Percentiles rank a stretch among this genome's conserved stretches.
phyloP scores from a whole-genome alignment of 306 rosid genomes.

The Senna tora region DNA sequence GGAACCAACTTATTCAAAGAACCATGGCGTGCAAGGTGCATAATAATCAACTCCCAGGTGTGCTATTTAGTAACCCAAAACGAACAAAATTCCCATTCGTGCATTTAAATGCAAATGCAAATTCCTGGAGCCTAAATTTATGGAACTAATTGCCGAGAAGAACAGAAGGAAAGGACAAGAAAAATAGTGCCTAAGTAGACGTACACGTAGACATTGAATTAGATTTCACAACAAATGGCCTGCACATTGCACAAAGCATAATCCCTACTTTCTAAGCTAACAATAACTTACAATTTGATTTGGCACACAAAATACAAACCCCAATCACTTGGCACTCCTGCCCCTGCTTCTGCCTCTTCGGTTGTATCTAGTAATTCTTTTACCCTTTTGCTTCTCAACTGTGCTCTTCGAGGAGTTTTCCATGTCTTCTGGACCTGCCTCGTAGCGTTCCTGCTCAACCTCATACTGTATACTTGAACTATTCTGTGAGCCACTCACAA shows the following conservation, averaged over 20 bases:
- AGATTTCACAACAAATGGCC: constrained; percentile 46
- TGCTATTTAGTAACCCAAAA: constrained; percentile 12
- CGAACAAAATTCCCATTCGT: constrained; percentile 14
- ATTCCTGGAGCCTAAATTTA: constrained; percentile 30
- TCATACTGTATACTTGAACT: constrained; percentile 52
- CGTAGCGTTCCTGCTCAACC: constrained; percentile 45
- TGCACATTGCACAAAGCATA: constrained; percentile 24
- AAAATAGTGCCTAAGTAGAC: constrained; percentile 15
- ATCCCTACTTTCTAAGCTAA: constrained; percentile 50
- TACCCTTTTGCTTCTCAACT: constrained; percentile 49
- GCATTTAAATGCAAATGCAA: constrained; percentile 31
- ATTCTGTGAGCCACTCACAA: constrained; percentile 55
- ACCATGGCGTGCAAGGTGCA: background rate
- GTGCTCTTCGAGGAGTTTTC: constrained; percentile 34
- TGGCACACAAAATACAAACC: constrained; percentile 34
- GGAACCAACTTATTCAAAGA: background rate
- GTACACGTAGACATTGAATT: constrained; percentile 25
- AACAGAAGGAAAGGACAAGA: constrained; percentile 12
- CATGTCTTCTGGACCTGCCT: constrained; percentile 35
- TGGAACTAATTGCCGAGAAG: constrained; percentile 15
- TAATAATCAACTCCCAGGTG: background rate
- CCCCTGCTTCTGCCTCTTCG: constrained; percentile 42
- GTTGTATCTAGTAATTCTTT: constrained; percentile 54
- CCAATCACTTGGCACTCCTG: constrained; percentile 47
- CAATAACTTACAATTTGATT: constrained; percentile 41